These are phyloP conservation scores for Blakeslea trispora DNA, from an alignment of 371 early-diverging fungal species.

Conservation along the genomic window DNA sequence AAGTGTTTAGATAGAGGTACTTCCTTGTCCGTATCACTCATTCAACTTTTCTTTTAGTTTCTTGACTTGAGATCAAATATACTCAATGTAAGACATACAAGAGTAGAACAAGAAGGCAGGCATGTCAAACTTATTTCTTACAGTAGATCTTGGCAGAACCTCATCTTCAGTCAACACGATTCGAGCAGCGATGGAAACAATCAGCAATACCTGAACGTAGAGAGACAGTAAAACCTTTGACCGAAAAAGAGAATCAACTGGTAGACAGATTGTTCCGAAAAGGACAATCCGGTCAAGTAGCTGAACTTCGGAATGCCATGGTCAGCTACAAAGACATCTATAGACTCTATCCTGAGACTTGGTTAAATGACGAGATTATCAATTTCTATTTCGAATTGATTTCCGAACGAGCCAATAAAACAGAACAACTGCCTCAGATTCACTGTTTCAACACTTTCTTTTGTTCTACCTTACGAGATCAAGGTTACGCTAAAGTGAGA, in stretches of 20 bases:
- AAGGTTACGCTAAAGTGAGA: conserved; percentile 75
- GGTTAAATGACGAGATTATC: conserved; percentile 94
- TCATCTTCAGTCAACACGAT: background rate
- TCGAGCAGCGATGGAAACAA: conserved; percentile 9
- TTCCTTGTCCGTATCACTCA: too few relatives aligned
- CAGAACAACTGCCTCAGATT: conserved; percentile 53
- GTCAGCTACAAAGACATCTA: conserved; percentile 62
- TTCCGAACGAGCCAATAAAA: conserved; percentile 58
- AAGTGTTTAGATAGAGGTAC: too few relatives aligned
- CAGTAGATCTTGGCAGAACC: background rate
- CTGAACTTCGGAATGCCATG: conserved; percentile 65
- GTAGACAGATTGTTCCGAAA: conserved; percentile 32
- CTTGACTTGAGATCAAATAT: background rate
- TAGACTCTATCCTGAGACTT: conserved; percentile 73
- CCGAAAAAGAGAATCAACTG: conserved; percentile 35
- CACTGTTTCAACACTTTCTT: conserved; percentile 92
- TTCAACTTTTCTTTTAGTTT: too few relatives aligned
- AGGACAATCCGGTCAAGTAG: conserved; percentile 37
- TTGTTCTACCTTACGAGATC: conserved; percentile 67
- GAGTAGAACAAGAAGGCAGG: too few relatives aligned
- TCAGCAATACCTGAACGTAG: conserved; percentile 1
- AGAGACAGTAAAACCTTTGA: conserved; percentile 26
- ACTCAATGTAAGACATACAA: too few relatives aligned
- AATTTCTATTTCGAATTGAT: conserved; percentile 87
- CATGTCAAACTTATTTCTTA: background rate